A percentile compares a stretch with the other conserved stretches of the same genome.
phyloP scores from a whole-genome alignment of 768 basidiomycete species.

The Tylopilus balloui region DNA sequence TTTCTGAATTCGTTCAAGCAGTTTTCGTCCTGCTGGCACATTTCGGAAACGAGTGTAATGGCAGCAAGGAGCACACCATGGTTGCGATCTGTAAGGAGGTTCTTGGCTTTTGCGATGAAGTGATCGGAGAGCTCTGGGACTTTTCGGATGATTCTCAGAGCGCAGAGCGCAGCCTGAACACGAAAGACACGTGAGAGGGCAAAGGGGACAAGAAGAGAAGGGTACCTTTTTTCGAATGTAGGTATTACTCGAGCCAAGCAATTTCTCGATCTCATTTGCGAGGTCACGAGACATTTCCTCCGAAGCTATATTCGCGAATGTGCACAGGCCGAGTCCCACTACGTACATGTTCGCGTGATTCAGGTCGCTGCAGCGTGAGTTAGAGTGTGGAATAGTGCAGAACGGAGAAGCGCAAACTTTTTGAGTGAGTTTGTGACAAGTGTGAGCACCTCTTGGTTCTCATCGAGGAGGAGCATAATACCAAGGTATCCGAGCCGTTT shows the following conservation, averaged over 20 bases:
- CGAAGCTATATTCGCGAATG: constrained; percentile 97
- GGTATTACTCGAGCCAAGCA: constrained; percentile 94
- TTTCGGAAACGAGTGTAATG: constrained; percentile 91
- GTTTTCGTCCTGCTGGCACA: constrained; percentile 75
- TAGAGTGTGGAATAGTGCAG: constrained; percentile 5
- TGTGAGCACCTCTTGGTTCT: constrained; percentile 96
- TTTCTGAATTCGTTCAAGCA: constrained; percentile 86
- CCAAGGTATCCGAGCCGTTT: constrained; percentile 96
- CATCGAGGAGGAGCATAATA: constrained; percentile 95
- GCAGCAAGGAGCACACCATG: constrained; percentile 95
- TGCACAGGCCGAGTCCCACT: constrained; percentile 94
- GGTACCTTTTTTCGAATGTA: constrained; percentile 97
- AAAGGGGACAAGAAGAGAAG: neutral
- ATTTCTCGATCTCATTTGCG: constrained; percentile 95
- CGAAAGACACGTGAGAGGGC: neutral
- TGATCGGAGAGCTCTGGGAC: constrained; percentile 95
- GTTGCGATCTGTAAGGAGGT: constrained; percentile 90
- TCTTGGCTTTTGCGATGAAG: constrained; percentile 83
- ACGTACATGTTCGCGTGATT: constrained; percentile 99
- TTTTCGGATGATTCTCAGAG: constrained; percentile 88
- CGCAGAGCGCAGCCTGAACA: constrained; percentile 86
- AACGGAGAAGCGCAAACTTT: constrained; percentile 53
- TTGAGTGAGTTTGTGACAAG: constrained; percentile 97
- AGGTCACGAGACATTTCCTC: constrained; percentile 99
- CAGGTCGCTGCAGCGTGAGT: constrained; percentile 70